Evolutionary conservation across 2,329 filamentous ascomycete genomes (phyloP), one percentile per base, ranked within the genome.

Genomic region (Arthrobotrys entomopaga): DNA sequence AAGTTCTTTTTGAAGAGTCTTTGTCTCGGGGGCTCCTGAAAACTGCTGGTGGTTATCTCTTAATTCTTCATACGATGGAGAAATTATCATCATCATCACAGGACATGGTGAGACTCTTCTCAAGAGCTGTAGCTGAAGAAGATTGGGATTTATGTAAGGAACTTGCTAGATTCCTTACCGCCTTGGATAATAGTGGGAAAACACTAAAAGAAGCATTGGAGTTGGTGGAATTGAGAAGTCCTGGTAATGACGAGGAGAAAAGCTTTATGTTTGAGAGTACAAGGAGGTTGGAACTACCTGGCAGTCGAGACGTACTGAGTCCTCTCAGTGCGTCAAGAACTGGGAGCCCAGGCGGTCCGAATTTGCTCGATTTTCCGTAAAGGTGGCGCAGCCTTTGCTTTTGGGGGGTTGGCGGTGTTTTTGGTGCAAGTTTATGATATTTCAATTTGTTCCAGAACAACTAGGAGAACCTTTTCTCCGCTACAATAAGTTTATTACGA

Each of bases 61-160:
- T 99, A 16, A 91, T 99, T 40, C 84, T 99, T 40, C 94, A 99
- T 80, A 96, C 93, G 0, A 85, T 91, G 69, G 88, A 90, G 77
- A 89, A 91, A 80, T 81, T 91, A 48, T 87, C 85, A 10, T 90
- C 89, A 19, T 89, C 88, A 13, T 89, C 91, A 78, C 90, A 94
- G 80, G 78, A 79, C 43, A 89, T 93, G 19, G 90, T 97, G 2
- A 87, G 93, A 11, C 84, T 99, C 22, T 86, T 99, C 67, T 88
- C 88, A 34, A 85, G 91, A 56, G 95, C 94, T 0, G 94, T 93
- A 79, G 85, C 88, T 34, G 92, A 93, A 81, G 88, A 89, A 56
- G 94, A 98, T 79, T 99, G 93, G 93, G 93, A 98, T 78, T 83
- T 99, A 26, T 98, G 95, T 82, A 95, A 93, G 78, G 95, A 99